These are phyloP conservation scores for Penstemon newberryi DNA, from an alignment of 257 asterid genomes.

Conservation along the genomic window DNA sequence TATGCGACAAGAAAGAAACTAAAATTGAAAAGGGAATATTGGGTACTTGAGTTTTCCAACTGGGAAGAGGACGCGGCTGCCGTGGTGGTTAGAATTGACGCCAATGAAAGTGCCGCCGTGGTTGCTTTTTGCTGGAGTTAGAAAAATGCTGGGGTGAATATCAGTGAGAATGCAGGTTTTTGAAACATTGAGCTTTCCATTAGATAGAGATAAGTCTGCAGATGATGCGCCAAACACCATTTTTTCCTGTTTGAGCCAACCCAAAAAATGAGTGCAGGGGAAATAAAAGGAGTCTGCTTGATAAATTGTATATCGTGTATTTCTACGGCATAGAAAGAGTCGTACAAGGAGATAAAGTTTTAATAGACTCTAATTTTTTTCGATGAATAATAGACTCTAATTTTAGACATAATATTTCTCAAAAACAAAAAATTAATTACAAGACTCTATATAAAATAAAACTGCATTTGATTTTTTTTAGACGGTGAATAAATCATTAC, in stretches of 20 bases:
- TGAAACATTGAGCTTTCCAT: conserved; percentile 63
- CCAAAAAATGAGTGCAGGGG: too few relatives aligned
- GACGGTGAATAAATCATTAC: too few relatives aligned
- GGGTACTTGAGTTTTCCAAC: conserved; percentile 68
- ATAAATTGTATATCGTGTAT: too few relatives aligned
- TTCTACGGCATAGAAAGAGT: too few relatives aligned
- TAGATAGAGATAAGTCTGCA: conserved; percentile 56
- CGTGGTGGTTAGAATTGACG: conserved; percentile 64
- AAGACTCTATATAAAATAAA: too few relatives aligned
- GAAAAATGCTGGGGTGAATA: conserved; percentile 53
- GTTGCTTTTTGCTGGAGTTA: conserved; percentile 51
- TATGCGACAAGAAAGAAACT: background rate
- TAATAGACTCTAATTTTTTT: too few relatives aligned
- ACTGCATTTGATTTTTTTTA: too few relatives aligned
- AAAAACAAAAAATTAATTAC: too few relatives aligned
- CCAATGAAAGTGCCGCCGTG: conserved; percentile 55
- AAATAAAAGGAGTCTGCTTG: too few relatives aligned
- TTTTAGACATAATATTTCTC: too few relatives aligned
- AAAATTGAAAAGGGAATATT: background rate
- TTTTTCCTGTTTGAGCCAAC: background rate
- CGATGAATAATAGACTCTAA: too few relatives aligned
- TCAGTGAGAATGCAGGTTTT: conserved; percentile 60
- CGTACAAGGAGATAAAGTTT: too few relatives aligned
- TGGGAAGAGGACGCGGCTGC: conserved; percentile 73
- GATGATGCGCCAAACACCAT: conserved; percentile 42